Percentiles rank a stretch among this genome's conserved stretches.
These are phyloP conservation scores for Colletotrichum falcatum DNA, from an alignment of 2,329 filamentous ascomycete species.

Conservation along the genomic window DNA sequence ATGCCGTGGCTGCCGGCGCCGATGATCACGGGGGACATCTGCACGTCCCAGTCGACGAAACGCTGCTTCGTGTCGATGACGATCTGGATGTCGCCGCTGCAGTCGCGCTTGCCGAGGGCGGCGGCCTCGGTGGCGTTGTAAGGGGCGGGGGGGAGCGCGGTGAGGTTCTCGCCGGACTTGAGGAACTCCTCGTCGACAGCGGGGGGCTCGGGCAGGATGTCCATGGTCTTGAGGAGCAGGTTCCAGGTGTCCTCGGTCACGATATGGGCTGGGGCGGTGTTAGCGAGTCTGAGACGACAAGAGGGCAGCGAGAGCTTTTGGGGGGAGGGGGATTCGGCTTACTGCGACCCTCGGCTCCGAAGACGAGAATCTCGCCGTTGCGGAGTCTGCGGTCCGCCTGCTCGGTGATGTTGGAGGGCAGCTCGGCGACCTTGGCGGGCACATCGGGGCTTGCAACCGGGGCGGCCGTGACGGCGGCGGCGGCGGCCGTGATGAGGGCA, in stretches of 20 bases:
- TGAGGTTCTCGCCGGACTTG: neutral
- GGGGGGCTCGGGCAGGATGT: constrained; percentile 16
- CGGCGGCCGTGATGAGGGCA: constrained; percentile 11
- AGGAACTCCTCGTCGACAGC: constrained; percentile 15
- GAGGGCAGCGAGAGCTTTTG: neutral
- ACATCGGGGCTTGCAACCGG: constrained; percentile 6
- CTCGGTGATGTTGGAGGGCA: constrained; percentile 20
- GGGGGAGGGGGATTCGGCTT: neutral
- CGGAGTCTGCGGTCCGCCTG: constrained; percentile 1
- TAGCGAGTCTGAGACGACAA: neutral
- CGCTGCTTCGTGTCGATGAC: constrained; percentile 27
- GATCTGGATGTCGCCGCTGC: constrained; percentile 26
- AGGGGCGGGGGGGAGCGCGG: constrained; percentile 6
- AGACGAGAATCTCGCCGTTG: constrained; percentile 25
- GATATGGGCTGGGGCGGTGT: constrained; percentile 8
- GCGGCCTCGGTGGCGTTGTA: neutral
- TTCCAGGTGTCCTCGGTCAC: constrained; percentile 30
- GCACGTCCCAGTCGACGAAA: constrained; percentile 41
- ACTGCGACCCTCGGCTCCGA: constrained; percentile 9
- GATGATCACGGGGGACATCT: constrained; percentile 41
- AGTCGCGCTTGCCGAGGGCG: constrained; percentile 27
- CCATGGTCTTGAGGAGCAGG: constrained; percentile 16
- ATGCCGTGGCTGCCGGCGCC: constrained; percentile 34
- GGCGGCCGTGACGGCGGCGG: constrained; percentile 22
- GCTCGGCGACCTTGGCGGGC: constrained; percentile 13